Conservation (phyloP, 495 filamentous ascomycete genomes). For the Trichoderma gamsii region DNA sequence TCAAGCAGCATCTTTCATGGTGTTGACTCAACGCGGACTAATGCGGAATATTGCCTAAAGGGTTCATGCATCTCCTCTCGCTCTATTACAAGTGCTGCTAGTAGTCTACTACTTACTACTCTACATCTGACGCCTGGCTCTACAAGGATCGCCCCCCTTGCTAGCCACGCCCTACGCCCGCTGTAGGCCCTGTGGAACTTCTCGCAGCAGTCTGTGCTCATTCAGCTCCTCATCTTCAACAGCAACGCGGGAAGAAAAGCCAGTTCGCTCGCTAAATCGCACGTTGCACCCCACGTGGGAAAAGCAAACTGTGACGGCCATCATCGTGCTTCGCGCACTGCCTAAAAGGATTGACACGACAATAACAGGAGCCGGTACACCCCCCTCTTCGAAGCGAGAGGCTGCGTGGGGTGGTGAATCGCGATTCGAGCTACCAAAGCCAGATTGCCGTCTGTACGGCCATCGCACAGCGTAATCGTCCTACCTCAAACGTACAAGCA, state of each 20-base stretch:
- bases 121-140: slow-evolving; percentile 6
- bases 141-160: slow-evolving; percentile 7
- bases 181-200: not conserved
- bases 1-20: not conserved
- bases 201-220: not conserved
- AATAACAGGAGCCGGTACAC: no score
- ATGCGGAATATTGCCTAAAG: not conserved
- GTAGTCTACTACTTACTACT: no score
- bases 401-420: slow-evolving; percentile 5
- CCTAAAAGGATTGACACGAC: no score
- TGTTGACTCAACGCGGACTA: not conserved
- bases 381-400: not conserved
- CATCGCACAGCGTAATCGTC: not conserved
- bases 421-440: not conserved
- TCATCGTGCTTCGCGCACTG: not conserved
- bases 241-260: not conserved
- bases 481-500: not conserved
- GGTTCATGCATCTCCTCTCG: not conserved
- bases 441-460: not conserved
- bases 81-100: no score
- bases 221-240: not conserved
- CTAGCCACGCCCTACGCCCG: slow-evolving; percentile 13
- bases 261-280: not conserved
- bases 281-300: slow-evolving; percentile 7
- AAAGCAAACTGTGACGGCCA: not conserved